A percentile compares a stretch with the other conserved stretches of the same genome.
These are phyloP conservation scores for Ogataea methanolica DNA, from an alignment of 805 yeast genomes.

Conservation along the genomic window DNA sequence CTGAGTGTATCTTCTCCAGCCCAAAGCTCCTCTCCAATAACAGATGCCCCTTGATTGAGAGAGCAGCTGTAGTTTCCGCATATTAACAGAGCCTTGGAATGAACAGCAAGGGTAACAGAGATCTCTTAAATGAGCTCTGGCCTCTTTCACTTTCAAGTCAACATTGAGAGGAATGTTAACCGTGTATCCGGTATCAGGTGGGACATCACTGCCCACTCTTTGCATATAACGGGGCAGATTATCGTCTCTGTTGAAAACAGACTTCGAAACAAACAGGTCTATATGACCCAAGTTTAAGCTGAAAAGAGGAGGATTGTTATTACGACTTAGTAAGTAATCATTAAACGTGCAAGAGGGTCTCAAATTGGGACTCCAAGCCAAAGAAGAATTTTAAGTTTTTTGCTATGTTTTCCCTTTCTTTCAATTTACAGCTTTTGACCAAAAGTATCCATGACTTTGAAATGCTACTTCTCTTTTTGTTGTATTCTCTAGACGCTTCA, in stretches of 20 bases:
- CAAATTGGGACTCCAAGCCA: conserved; percentile 32
- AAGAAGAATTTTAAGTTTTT: conserved; percentile 37
- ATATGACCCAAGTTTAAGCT: conserved; percentile 42
- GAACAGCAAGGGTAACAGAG: conserved; percentile 80
- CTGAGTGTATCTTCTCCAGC: conserved; percentile 50
- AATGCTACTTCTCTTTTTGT: conserved; percentile 27
- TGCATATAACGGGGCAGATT: conserved; percentile 58
- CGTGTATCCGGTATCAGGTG: conserved; percentile 63
- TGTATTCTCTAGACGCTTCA: conserved; percentile 12
- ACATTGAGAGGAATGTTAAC: conserved; percentile 61
- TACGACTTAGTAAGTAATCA: conserved; percentile 42
- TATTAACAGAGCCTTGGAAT: conserved; percentile 43
- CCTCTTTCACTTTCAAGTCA: conserved; percentile 53
- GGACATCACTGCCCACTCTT: conserved; percentile 79
- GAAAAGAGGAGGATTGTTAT: conserved; percentile 47
- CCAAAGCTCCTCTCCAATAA: conserved; percentile 63
- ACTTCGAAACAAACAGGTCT: conserved; percentile 41
- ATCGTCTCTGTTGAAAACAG: conserved; percentile 41
- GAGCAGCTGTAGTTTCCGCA: conserved; percentile 10
- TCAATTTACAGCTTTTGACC: conserved; percentile 42
- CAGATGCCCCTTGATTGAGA: conserved; percentile 52
- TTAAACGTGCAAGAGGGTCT: conserved; percentile 37
- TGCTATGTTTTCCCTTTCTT: conserved; percentile 35
- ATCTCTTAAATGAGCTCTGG: conserved; percentile 72
- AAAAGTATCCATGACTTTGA: conserved; percentile 64